Evolutionary conservation across 768 basidiomycete species (phyloP), one percentile per base, ranked within the genome.

Genomic region (Leccinum broughii): DNA sequence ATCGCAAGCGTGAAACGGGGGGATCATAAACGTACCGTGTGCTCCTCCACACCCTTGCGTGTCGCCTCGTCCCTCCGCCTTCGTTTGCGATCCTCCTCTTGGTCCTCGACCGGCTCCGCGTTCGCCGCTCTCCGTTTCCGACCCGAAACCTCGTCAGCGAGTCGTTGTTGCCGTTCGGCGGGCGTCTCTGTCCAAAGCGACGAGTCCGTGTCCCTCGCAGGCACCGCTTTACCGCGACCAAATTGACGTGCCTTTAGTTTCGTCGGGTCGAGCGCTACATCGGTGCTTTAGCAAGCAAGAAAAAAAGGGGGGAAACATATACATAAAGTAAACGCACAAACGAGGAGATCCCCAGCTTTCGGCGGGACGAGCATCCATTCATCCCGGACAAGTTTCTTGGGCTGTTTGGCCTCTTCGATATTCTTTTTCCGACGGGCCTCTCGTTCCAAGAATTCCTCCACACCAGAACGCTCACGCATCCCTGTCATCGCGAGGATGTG

Each of bases 331-430:
- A 17, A 83, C 89, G 63, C 66, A 95, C 93, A 88, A 51, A 83
- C 83, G 5, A 95, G 79, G 13, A 96, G 74, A 62, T 91, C 90
- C 2, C 90, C 87, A 1, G 87, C 84, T 20, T 88, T 85, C 0
- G 97, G 96, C 2, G 96, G 96, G 1, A 90, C 89, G 50, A 98
- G 81, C 97, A 99, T 99, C 97, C 97, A 99, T 72, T 95, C 95
- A 20, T 98, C 93, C 48, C 97, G 85, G 72, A 93, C 78, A 41
- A 86, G 77, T 41, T 83, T 82, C 72, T 93, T 94, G 11, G 91
- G 91, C 66, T 89, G 88, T 11, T 80, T 76, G 2, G 87, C 89
- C 78, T 91, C 93, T 85, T 93, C 90, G 34, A 86, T 78, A 60
- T 85, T 78, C 66, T 90, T 87, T 58, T 83, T 77, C 62, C 90